Evolutionary conservation across 2,329 filamentous ascomycete genomes (phyloP), one percentile per base, ranked within the genome.

Genomic region (Domatiomyces catenatus): DNA sequence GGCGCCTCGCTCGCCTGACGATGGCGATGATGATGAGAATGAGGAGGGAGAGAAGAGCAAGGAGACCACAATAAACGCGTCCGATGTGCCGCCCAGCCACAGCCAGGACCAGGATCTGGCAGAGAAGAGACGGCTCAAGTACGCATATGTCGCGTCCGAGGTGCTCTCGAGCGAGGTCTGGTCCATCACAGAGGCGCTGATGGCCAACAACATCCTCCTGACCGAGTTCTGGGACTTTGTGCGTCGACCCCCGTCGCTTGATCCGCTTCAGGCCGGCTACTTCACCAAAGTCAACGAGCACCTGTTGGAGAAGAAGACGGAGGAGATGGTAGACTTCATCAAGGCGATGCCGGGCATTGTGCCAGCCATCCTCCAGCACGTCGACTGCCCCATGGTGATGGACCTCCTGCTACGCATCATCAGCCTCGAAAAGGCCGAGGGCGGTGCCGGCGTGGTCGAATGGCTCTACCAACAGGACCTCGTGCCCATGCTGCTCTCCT

Each of bases 231-330:
- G 92, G 92, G 74, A 80, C 46, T 98, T 95, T 66, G 69, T 98
- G 60, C 84, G 84, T 64, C 79, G 82, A 50, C 78, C 86, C n/a
- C 77, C 86, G 8, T 86, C 90, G 2, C 76, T 98, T 50, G 90
- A 96, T 65, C 85, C 90, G 39, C 76, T 95, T 5, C 90, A 96
- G 68, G 90, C 92, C 17, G 89, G 89, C 62, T 98, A 98, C 66
- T 98, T 98, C 65, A 95, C 90, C 50, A 98, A 96, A 65, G 89
- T 98, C 63, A 96, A 96, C 67, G 92, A 98, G 70, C 85, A 87
- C n/a, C 71, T 98, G 18, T 83, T 98, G 50, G 92, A 96, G 66
- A 93, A 92, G 70, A 96, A 96, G 75, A 95, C 93, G 5, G 86
- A 93, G 62, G 90, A 95, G 57, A 98, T 96, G 90, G 74, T 96